Evolutionary conservation across 805 yeast genomes (phyloP), one percentile per base, ranked within the genome.

Genomic region (Metschnikowia hibisci): DNA sequence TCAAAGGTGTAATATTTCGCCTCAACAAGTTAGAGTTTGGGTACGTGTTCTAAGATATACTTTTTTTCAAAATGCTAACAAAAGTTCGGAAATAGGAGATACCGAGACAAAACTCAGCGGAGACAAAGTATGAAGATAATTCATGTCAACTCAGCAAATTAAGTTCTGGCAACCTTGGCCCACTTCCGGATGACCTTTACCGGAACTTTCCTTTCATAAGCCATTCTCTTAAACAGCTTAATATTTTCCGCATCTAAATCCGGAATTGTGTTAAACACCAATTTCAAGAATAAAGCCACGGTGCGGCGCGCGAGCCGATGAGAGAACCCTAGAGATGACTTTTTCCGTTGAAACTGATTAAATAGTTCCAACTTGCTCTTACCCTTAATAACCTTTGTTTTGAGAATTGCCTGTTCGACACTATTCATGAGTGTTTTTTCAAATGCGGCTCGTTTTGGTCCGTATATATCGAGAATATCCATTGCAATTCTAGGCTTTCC

Each of bases 11-110:
- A 57, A 57, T 1, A 37, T 63, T 6, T 50, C 61, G 1, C 54
- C 58, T 1, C 41, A 55, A 4, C 67, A 63, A 46, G 65, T 64
- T 2, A 50, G 68, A 7, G 64, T 61, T 2, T 63, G 69, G 69
- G 64, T 60, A 54, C 30, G 64, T 58, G 43, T 26, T 31, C n/a
- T 16, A 4, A 16, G 25, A 22, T 9, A n/a, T 10, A 7, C 8
- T 13, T 3, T 12, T 10, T 25, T 9, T n/a, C 18, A n/a, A 16
- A 7, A 9, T 34, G 51, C 55, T 44, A 46, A 46, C 49, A 15
- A 9, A 38, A 57, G 63, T 63, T 64, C 36, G 60, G 64, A 1
- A 64, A 63, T 34, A 58, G 57, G 40, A 49, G 67, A 43, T 58
- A 56, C 57, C 49, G 62, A 14, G 50, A 55, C 2, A 60, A 57